phyloP scores from a whole-genome alignment of 768 basidiomycete genomes.

The Psilocybe tampanensis region DNA sequence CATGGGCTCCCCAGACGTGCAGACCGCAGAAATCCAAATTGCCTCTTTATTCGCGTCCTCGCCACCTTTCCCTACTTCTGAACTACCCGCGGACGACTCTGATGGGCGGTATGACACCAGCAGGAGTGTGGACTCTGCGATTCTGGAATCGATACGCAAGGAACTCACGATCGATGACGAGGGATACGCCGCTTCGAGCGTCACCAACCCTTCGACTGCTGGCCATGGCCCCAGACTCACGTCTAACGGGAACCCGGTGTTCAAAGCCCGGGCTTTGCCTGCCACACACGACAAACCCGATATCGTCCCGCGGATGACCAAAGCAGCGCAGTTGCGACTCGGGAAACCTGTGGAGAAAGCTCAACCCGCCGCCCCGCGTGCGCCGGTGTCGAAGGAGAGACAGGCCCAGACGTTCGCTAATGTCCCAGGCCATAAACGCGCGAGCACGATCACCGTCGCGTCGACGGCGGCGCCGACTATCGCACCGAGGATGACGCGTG shows the following conservation, averaged over 20 bases:
- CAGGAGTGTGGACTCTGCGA: constrained; percentile 49
- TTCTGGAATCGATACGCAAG: constrained; percentile 42
- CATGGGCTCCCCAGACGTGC: constrained; percentile 69
- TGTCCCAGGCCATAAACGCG: constrained; percentile 82
- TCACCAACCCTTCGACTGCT: constrained; percentile 43
- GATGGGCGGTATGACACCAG: constrained; percentile 35
- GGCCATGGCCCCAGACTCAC: constrained; percentile 39
- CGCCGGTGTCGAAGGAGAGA: constrained; percentile 61
- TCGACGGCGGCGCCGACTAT: constrained; percentile 74
- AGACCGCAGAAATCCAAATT: constrained; percentile 81
- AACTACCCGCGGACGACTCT: constrained; percentile 50
- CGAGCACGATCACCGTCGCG: constrained; percentile 67
- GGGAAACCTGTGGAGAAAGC: constrained; percentile 53
- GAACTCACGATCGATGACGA: constrained; percentile 39
- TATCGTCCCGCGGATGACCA: constrained; percentile 77
- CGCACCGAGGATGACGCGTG: constrained; percentile 75
- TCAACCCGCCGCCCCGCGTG: constrained; percentile 45
- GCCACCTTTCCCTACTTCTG: constrained; percentile 73
- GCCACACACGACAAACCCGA: constrained; percentile 60
- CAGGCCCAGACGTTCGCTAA: constrained; percentile 68
- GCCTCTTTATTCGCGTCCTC: constrained; percentile 79
- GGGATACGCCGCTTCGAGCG: constrained; percentile 47
- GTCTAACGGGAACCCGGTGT: constrained; percentile 48
- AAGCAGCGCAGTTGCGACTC: constrained; percentile 72
- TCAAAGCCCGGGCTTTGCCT: constrained; percentile 73